Conservation (phyloP, 192 early-diverging fungal genomes). For the Coemansia sp. region DNA sequence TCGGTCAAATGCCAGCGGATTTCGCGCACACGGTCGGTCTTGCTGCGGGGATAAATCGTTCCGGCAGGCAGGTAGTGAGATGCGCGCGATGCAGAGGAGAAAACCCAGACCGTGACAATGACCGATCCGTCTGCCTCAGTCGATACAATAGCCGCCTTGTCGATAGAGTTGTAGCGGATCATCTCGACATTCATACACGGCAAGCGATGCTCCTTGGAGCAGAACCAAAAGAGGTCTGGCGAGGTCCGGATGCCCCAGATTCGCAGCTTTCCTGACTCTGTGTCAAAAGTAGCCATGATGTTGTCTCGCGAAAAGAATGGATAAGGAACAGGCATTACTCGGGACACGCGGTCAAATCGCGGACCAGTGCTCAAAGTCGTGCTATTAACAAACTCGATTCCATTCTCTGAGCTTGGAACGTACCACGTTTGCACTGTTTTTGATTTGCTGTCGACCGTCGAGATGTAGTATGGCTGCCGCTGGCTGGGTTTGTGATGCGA, state of each 20-base stretch:
- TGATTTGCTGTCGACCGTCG: slow-evolving; percentile 16
- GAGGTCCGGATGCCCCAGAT: slow-evolving; percentile 47
- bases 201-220: slow-evolving; percentile 45
- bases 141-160: slow-evolving; percentile 52
- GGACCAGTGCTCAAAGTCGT: slow-evolving; percentile 6
- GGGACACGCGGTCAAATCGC: slow-evolving; percentile 39
- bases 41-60: slow-evolving; percentile 38
- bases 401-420: slow-evolving; percentile 8
- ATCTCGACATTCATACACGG: slow-evolving; percentile 46
- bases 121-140: slow-evolving; percentile 28
- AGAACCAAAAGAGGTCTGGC: slow-evolving; percentile 36
- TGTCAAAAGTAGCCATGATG: slow-evolving; percentile 47
- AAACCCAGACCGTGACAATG: slow-evolving; percentile 46
- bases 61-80: slow-evolving; percentile 51
- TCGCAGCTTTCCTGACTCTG: slow-evolving; percentile 28
- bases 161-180: slow-evolving; percentile 54
- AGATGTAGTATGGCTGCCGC: slow-evolving; percentile 35
- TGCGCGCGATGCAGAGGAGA: slow-evolving; percentile 49
- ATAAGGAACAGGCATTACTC: slow-evolving; percentile 47
- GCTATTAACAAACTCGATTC: slow-evolving; percentile 18
- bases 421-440: slow-evolving; percentile 37
- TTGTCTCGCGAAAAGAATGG: slow-evolving; percentile 51
- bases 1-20: slow-evolving; percentile 51
- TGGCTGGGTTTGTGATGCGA: neutral
- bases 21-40: slow-evolving; percentile 36